Percentiles rank a stretch among this genome's conserved stretches.
phyloP scores from a whole-genome alignment of 1,284 basidiomycete species.

The Rhodotorula glutinis region DNA sequence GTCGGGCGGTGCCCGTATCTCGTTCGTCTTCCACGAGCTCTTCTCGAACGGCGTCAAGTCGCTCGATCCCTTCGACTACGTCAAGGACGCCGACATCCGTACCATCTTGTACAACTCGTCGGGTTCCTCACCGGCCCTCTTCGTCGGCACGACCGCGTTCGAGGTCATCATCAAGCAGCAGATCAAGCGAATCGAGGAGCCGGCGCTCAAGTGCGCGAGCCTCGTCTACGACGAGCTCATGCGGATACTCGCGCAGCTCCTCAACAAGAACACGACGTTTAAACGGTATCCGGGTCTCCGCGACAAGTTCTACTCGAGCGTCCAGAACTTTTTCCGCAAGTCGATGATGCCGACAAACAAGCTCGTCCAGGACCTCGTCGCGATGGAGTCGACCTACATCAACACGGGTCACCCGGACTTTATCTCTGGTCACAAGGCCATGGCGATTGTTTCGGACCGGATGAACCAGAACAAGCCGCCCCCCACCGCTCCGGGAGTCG shows the following conservation, averaged over 20 bases:
- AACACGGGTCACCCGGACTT: conserved; percentile 99
- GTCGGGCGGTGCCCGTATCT: conserved; percentile 94
- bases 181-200: conserved; percentile 93
- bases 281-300: conserved; percentile 89
- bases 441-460: conserved; percentile 78
- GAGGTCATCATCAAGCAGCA: conserved; percentile 99
- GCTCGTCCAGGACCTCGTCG: conserved; percentile 85
- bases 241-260: conserved; percentile 84
- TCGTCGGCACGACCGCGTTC: conserved; percentile 93
- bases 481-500: conserved; percentile 54
- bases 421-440: conserved; percentile 93
- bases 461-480: conserved; percentile 67
- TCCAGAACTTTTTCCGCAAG: conserved; percentile 93
- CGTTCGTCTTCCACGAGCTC: conserved; percentile 96
- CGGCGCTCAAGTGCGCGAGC: conserved; percentile 85
- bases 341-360: conserved; percentile 92
- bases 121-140: conserved; percentile 94
- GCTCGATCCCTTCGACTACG: conserved; percentile 97
- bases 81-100: conserved; percentile 96
- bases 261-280: conserved; percentile 88
- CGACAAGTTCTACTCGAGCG: conserved; percentile 89
- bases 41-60: conserved; percentile 94
- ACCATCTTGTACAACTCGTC: conserved; percentile 93
- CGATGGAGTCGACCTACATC: conserved; percentile 95
- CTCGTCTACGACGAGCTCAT: conserved; percentile 96